Evolutionary conservation across 164 flowering plant genomes (phyloP), one percentile per base, ranked within the genome.

Genomic region (Liquidambar formosana): DNA sequence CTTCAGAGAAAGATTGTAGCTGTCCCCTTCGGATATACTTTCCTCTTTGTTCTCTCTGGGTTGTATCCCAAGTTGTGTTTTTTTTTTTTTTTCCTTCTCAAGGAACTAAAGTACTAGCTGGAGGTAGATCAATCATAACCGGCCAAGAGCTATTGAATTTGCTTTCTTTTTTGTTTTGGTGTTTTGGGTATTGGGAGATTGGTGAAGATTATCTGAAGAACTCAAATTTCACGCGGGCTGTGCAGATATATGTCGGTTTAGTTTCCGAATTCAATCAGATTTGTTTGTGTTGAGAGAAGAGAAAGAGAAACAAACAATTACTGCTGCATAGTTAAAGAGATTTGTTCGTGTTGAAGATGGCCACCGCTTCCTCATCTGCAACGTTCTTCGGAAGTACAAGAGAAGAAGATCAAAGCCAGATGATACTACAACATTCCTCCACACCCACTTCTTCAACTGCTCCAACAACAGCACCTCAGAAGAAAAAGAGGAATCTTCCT

Each of bases 401-500:
- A 71, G 90, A 86, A 41, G 90, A 85, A 73, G 79, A 80, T 61
- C 85, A 82, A 51, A 77, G 63, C 61, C 84, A 73, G 75, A 77
- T 71, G 70, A 76, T 62, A 47, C 88, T 74, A 19, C 82, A 83
- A 38, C 69, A 64, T 13, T 70, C 83, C 10, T 72, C 84, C 22
- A 71, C 81, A 28, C 72, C 83, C 57, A 66, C 84, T 69, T 79
- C 88, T 41, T 76, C 87, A 23, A 48, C 83, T 19, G 74, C 85
- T 70, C 82, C 87, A 23, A 71, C 68, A 19, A 38, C 73, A 0
- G 43, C 73, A 18, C 76, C 88, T 52, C 86, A 67, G 25, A 85
- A 89, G 86, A 88, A 83, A 68, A 86, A 79, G 78, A 84, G 92
- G 63, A 89, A 86, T 72, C 95, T 83, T 66, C 90, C 94, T 15